Evolutionary conservation across 2,329 filamentous ascomycete genomes (phyloP).

Genomic region (Nigrospora osmanthi): DNA sequence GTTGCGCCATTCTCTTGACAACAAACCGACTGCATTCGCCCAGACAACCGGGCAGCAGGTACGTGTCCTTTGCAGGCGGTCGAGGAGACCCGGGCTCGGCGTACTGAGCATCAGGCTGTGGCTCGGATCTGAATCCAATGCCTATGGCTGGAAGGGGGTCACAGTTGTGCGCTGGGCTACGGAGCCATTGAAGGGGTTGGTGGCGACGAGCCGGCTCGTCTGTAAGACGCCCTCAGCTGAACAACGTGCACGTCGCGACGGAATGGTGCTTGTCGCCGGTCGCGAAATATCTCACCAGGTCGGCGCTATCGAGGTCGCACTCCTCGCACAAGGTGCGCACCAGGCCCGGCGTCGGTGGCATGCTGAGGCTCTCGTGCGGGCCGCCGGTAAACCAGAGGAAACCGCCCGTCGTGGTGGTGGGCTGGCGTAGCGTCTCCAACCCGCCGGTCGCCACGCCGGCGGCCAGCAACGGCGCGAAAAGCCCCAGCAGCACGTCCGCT

Average conservation of each 20-base stretch:
- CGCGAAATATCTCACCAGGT: not conserved
- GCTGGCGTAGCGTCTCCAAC: conserved; percentile 4
- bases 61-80: conserved; percentile 1
- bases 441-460: not conserved
- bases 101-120: conserved; percentile 1
- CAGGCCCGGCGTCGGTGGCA: conserved; percentile 4
- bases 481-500: not conserved
- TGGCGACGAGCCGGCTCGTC: not conserved
- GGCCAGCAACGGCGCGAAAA: not conserved
- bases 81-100: conserved; percentile 3
- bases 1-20: conserved; percentile 9
- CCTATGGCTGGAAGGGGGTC: not conserved
- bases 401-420: conserved; percentile 2
- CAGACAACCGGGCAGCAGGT: conserved; percentile 12
- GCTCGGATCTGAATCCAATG: not conserved
- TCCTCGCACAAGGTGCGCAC: conserved; percentile 7
- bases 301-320: not conserved
- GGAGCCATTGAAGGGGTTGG: conserved; percentile 4
- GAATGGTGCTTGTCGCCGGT: not conserved
- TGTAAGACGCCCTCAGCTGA: not conserved
- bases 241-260: not conserved
- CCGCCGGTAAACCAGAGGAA: not conserved
- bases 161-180: conserved; percentile 1
- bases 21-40: conserved; percentile 12
- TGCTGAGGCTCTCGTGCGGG: conserved; percentile 2